Percentiles rank a stretch among this genome's conserved stretches.
These are phyloP conservation scores for Solanum tarapatanum DNA, from an alignment of 257 asterid species.

Conservation along the genomic window DNA sequence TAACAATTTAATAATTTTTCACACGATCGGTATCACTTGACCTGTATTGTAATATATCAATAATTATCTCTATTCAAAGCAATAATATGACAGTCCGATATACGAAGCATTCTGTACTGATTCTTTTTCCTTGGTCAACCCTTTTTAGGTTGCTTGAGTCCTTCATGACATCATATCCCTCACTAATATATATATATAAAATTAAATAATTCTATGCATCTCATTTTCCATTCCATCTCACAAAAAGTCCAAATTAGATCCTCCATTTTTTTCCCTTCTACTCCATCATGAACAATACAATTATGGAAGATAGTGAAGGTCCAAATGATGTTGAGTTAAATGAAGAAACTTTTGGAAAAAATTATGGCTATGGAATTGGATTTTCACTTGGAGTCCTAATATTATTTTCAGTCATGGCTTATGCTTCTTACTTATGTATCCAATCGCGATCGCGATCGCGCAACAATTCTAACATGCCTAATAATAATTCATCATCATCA, in stretches of 20 bases:
- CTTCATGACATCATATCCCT: background rate
- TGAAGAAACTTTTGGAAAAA: background rate
- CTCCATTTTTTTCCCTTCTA: background rate
- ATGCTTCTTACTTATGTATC: background rate
- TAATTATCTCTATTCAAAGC: too few relatives aligned
- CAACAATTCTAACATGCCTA: background rate
- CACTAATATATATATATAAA: background rate
- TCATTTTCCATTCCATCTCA: background rate
- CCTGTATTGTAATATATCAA: background rate
- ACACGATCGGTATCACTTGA: background rate
- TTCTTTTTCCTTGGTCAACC: background rate
- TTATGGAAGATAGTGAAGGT: background rate
- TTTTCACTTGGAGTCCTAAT: background rate
- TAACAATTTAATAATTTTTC: background rate
- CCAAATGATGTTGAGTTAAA: background rate
- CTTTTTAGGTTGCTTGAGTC: background rate
- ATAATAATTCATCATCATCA: background rate
- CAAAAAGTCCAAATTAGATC: background rate
- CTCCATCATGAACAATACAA: background rate
- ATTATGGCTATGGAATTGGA: constrained; percentile 1
- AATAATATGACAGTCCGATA: background rate
- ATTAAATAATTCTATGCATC: background rate
- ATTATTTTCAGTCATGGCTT: background rate
- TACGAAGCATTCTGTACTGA: background rate
- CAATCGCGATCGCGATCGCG: background rate